A percentile compares a stretch with the other conserved stretches of the same genome.
Evolutionary conservation across 208 protist species (phyloP).

Genomic region (Trypanosoma congolense): DNA sequence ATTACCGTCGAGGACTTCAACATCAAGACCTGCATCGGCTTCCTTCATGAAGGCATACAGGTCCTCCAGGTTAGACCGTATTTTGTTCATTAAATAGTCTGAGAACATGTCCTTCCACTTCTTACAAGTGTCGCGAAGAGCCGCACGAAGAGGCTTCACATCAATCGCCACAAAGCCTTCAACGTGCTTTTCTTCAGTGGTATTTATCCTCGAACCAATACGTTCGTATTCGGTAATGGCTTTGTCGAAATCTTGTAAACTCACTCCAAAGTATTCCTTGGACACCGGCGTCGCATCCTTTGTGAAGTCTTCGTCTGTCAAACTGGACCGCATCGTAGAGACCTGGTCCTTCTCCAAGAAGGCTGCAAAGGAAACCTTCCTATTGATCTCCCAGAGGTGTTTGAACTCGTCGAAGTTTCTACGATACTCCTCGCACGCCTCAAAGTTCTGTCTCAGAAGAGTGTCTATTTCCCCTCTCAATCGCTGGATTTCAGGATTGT

Average conservation of each 20-base stretch:
- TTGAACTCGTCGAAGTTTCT: constrained; percentile 84
- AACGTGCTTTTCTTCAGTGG: constrained; percentile 85
- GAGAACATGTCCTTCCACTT: constrained; percentile 95
- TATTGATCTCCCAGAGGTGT: constrained; percentile 90
- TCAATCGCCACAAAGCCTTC: constrained; percentile 93
- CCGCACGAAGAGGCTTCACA: constrained; percentile 93
- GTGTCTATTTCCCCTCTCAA: constrained; percentile 64
- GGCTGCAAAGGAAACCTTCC: constrained; percentile 78
- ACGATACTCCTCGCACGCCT: constrained; percentile 79
- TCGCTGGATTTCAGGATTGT: constrained; percentile 54
- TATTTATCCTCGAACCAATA: constrained; percentile 68
- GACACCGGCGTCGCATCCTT: constrained; percentile 30
- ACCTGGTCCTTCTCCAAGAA: constrained; percentile 77
- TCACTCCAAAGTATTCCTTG: constrained; percentile 87
- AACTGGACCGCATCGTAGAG: constrained; percentile 27
- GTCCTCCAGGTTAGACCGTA: constrained; percentile 74
- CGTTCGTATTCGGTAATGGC: constrained; percentile 92
- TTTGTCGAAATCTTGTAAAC: constrained; percentile 90
- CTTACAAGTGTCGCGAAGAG: constrained; percentile 87
- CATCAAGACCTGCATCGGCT: constrained; percentile 88
- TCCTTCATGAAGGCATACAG: constrained; percentile 91
- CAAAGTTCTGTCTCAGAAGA: constrained; percentile 70
- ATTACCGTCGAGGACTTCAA: constrained; percentile 88
- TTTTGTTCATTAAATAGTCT: constrained; percentile 90
- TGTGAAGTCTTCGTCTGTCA: constrained; percentile 40